Evolutionary conservation across 2,329 filamentous ascomycete species (phyloP), one percentile per base, ranked within the genome.

Genomic region (Aulographum hederae): DNA sequence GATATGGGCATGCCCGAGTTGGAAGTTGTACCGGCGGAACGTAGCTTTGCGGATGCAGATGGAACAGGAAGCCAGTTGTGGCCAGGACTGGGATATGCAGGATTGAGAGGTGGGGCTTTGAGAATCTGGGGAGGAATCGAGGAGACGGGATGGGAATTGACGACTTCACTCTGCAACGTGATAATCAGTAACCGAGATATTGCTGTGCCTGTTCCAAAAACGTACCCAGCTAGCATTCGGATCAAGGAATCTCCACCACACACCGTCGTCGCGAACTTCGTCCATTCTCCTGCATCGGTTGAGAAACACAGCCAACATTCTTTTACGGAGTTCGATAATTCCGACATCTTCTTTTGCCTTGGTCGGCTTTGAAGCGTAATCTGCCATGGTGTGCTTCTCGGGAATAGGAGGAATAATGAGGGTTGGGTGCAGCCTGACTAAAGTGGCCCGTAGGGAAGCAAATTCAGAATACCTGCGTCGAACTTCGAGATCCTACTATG

Each of bases 301-400:
- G 31, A 98, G 53, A 45, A 98, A 98, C 1, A 95, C 89, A 4
- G 79, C 78, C 33, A 98, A 55, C 89, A 98, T 98, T 45, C 89
- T 79, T 61, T 95, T 95, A 37, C 89, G 72, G 41, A 95, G 61
- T 48, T 98, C 89, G 40, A 98, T 98, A 28, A 95, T 98, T 37
- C 86, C 80, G 35, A 84, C 77, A 50, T 98, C 91, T 54, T 98
- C 86, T 53, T 94, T 98, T 13, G 91, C 91, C 46, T 86, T 94
- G 23, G 89, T 98, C 2, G 91, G 89, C 45, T 93, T 95, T 18
- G 91, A 85, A 12, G 89, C 89, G 50, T 98, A 98, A 53, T 98
- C 89, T 38, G 86, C 86, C 78, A 98, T 92, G 28, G 84, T 89
- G 54, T 98, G 89, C 56, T 98, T 98, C 58, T 98, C 91, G 15